Conservation (phyloP, 768 basidiomycete genomes). For the Termitomyces sp. region DNA sequence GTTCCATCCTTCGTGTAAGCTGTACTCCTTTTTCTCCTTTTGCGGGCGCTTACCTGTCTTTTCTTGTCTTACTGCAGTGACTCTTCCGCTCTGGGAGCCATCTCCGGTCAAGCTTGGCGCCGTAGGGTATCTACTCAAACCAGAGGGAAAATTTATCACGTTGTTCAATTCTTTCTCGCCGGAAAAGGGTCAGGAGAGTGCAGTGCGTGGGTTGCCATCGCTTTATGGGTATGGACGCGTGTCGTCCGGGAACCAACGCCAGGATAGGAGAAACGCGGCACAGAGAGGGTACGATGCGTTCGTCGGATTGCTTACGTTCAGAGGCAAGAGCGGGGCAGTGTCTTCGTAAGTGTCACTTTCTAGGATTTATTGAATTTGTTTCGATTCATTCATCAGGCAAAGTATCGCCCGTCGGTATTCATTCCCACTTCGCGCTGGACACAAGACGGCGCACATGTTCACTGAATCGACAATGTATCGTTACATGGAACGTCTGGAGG, state of each 20-base stretch:
- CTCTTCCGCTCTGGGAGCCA: conserved; percentile 69
- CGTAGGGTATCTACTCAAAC: conserved; percentile 69
- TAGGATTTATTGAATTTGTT: conserved; percentile 49
- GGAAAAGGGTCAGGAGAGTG: conserved; percentile 36
- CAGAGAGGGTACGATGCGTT: conserved; percentile 53
- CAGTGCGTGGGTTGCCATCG: conserved; percentile 45
- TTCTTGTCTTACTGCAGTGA: conserved; percentile 33
- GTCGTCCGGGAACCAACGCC: conserved; percentile 37
- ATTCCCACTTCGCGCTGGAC: conserved; percentile 56
- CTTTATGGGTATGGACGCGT: conserved; percentile 57
- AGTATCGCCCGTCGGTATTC: conserved; percentile 47
- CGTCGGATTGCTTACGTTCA: conserved; percentile 43
- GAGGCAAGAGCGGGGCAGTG: conserved; percentile 22
- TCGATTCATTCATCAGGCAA: conserved; percentile 27
- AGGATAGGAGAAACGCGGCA: conserved; percentile 53
- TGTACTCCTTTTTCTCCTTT: neutral
- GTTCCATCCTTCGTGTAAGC: conserved; percentile 64
- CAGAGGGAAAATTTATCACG: conserved; percentile 62
- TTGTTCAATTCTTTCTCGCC: conserved; percentile 66
- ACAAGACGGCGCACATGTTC: conserved; percentile 60
- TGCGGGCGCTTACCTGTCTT: neutral
- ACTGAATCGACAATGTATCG: conserved; percentile 66
- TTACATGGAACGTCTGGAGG: conserved; percentile 56
- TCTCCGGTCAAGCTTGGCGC: conserved; percentile 56
- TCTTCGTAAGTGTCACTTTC: conserved; percentile 33